These are phyloP conservation scores for Gynandropsis gynandra DNA, from an alignment of 345 rosid genomes.

Conservation along the genomic window DNA sequence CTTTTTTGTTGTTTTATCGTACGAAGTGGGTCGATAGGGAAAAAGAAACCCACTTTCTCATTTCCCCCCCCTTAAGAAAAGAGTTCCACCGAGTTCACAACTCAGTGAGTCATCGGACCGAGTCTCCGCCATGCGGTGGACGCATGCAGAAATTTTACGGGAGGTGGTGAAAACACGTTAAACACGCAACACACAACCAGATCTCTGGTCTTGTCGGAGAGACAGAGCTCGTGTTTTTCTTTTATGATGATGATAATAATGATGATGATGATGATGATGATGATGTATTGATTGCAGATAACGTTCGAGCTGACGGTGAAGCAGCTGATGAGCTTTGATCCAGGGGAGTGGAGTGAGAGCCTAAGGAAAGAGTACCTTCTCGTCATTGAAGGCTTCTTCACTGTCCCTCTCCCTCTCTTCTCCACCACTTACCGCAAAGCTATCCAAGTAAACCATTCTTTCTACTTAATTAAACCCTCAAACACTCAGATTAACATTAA, in stretches of 20 bases:
- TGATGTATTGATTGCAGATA: conserved; percentile 38
- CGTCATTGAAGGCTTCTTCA: conserved; percentile 93
- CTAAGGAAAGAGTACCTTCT: conserved; percentile 84
- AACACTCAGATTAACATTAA: background rate
- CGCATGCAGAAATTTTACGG: too few species aligned
- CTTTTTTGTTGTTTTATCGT: too few species aligned
- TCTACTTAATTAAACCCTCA: background rate
- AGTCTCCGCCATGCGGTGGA: conserved; percentile 9
- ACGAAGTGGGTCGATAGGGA: too few species aligned
- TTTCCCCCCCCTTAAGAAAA: too few species aligned
- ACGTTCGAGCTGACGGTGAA: conserved; percentile 85
- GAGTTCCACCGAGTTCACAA: conserved; percentile 8
- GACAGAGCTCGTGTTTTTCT: too few species aligned
- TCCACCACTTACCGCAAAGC: conserved; percentile 85
- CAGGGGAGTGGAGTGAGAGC: conserved; percentile 90
- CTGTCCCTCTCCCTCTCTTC: conserved; percentile 69
- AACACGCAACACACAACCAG: too few species aligned
- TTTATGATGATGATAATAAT: too few species aligned
- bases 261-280: background rate
- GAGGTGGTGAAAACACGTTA: too few species aligned
- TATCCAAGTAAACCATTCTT: conserved; percentile 39
- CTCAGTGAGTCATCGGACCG: conserved; percentile 14
- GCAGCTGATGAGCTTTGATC: conserved; percentile 93
- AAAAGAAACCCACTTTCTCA: too few species aligned
- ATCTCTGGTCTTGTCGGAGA: too few species aligned